Base-by-base conservation (phyloP, 2,329 filamentous ascomycete genomes). In the Paecilomyces sp. region DNA sequence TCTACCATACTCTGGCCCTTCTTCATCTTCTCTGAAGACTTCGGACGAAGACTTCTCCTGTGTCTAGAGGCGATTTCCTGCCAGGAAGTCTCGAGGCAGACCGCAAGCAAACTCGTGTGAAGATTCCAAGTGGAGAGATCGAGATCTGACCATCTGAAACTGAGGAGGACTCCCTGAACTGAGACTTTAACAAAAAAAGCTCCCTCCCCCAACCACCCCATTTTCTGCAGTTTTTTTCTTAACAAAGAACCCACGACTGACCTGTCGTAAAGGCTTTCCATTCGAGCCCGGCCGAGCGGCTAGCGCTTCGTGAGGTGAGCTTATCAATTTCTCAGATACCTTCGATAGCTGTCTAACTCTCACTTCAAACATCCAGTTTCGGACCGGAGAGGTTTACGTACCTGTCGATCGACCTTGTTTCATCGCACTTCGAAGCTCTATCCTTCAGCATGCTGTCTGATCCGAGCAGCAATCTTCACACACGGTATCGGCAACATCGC, bases 271-370 rank as follows among this genome's bases (percentile, higher is more conserved):
- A 15, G 51, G 18, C 22, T 25, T 30, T 30, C 50, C 2, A 22
- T 53, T 53, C 28, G 24, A 53, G 28, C 51, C 51, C 51, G 51
- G 51, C 88, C 85, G 84, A 83, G 85, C 87, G 86, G 87, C 87
- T 90, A 88, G 87, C 86, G 83, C 86, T 91, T 88, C 87, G 88
- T 87, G 88, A 92, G 88, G 89, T 91, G 31, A 75, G 67, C 79
- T 67, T 53, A 18, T 56, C 51, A 30, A 50, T 41, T 34, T 57
- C 57, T 55, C 58, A 57, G 53, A 53, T 13, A 53, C 2, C 24
- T 9, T 22, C 7, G 15, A 53, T 53, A 53, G 24, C 28, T n/a
- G 18, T 25, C 28, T 25, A 25, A 53, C 51, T 25, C 6, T 24
- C 22, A 12, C 13, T 28, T 30, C 51, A 13, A 25, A 30, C 51